Evolutionary conservation across 768 basidiomycete species (phyloP).

Genomic region (Plicaturopsis crispa): DNA sequence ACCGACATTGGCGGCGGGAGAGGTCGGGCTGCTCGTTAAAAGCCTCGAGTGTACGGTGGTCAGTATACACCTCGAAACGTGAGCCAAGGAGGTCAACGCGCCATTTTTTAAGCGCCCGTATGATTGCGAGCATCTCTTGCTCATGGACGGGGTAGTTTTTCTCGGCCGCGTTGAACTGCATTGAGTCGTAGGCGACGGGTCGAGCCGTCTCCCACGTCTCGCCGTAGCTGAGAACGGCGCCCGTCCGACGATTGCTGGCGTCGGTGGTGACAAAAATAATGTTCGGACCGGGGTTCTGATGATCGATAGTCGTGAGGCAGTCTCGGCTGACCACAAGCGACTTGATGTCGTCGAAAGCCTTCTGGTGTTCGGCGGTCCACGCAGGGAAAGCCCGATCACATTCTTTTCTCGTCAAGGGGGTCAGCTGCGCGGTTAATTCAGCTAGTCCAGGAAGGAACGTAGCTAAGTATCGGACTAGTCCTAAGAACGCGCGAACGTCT

Average conservation of each 20-base stretch:
- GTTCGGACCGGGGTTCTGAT: slow-evolving; percentile 17
- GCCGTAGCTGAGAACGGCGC: slow-evolving; percentile 24
- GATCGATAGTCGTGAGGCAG: slow-evolving; percentile 24
- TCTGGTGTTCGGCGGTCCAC: slow-evolving; percentile 16
- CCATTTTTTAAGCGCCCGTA: no score
- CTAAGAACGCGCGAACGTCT: slow-evolving; percentile 16
- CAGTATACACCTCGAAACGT: slow-evolving; percentile 16
- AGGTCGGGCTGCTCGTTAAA: slow-evolving; percentile 24
- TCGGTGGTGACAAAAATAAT: slow-evolving; percentile 27
- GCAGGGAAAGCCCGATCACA: slow-evolving; percentile 15
- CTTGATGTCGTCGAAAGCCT: slow-evolving; percentile 22
- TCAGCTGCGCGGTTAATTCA: slow-evolving; percentile 18
- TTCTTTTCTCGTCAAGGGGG: slow-evolving; percentile 19
- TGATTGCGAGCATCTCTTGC: slow-evolving; percentile 19
- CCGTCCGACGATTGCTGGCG: slow-evolving; percentile 20
- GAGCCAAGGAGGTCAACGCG: no score
- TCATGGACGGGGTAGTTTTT: slow-evolving; percentile 21
- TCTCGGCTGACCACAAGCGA: slow-evolving; percentile 10
- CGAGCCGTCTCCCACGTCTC: slow-evolving; percentile 19
- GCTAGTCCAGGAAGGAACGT: slow-evolving; percentile 21
- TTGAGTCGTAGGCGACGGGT: slow-evolving; percentile 26
- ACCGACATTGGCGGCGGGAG: slow-evolving; percentile 24
- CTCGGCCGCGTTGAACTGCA: slow-evolving; percentile 19
- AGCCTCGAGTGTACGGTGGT: slow-evolving; percentile 22
- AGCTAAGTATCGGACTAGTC: slow-evolving; percentile 19